Percentiles rank a stretch among this genome's conserved stretches.
phyloP scores from a whole-genome alignment of 2,329 filamentous ascomycete species.

The Colletotrichum zoysiae region DNA sequence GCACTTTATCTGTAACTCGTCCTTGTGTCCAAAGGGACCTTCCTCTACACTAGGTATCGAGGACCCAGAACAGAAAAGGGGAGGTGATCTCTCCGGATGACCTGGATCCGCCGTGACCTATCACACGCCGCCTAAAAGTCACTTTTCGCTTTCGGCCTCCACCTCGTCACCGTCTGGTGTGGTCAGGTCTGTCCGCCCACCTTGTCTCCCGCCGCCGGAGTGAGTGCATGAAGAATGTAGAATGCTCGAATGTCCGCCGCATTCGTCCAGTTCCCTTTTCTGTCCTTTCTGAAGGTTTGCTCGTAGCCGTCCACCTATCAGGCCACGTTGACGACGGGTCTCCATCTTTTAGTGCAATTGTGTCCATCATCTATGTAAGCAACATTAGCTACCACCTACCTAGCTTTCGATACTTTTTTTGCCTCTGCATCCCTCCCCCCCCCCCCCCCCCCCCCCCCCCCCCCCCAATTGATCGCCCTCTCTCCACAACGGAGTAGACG shows the following conservation, averaged over 20 bases:
- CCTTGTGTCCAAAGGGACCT: not conserved
- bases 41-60: not conserved
- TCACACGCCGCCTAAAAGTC: constrained; percentile 38
- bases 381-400: not conserved
- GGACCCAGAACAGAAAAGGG: constrained; percentile 24
- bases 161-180: not conserved
- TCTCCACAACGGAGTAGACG: not conserved
- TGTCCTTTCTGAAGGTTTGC: not conserved
- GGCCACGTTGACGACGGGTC: constrained; percentile 17
- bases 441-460: too few relatives aligned
- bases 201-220: constrained; percentile 5
- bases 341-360: not conserved
- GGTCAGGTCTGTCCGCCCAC: constrained; percentile 1
- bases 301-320: constrained; percentile 1
- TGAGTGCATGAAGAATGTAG: not conserved
- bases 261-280: constrained; percentile 8
- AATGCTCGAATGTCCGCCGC: not conserved
- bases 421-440: not conserved
- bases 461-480: not conserved
- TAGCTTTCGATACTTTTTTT: not conserved
- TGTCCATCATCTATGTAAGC: constrained; percentile 1
- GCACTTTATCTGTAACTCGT: constrained; percentile 28
- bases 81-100: constrained; percentile 17
- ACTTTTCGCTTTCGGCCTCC: constrained; percentile 34
- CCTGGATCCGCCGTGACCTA: constrained; percentile 38